Evolutionary conservation across 108 stramenopile species (phyloP).

Genomic region (Skeletonema tropicum): DNA sequence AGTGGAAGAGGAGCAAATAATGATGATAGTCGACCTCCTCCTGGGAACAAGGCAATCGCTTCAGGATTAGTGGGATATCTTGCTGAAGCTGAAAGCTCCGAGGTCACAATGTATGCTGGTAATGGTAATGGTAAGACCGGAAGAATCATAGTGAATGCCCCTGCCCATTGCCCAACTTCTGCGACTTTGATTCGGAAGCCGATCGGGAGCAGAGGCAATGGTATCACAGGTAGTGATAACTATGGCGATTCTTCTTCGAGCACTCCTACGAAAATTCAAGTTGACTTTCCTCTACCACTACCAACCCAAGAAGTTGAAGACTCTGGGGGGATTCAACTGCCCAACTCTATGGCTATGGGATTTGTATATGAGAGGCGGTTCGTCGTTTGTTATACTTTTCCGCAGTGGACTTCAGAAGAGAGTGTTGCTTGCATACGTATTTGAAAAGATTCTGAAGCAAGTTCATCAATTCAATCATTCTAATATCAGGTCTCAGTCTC

Average conservation of each 20-base stretch:
- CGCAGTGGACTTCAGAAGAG: conserved; percentile 32
- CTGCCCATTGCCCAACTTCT: conserved; percentile 52
- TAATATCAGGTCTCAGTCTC: no score
- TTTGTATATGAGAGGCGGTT: conserved; percentile 17
- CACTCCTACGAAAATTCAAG: no score
- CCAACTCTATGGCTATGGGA: conserved; percentile 49
- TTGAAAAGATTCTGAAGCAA: no score
- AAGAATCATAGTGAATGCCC: conserved; percentile 39
- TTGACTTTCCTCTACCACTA: background rate
- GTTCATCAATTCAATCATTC: no score
- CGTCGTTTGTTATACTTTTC: conserved; percentile 32
- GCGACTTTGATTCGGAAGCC: conserved; percentile 29
- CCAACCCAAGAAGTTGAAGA: conserved; percentile 30
- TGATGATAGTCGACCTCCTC: conserved; percentile 14
- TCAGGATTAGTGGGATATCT: conserved; percentile 8
- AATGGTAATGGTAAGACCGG: no score
- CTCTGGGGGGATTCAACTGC: conserved; percentile 42
- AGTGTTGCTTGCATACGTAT: background rate
- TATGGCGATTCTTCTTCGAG: background rate
- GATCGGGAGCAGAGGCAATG: conserved; percentile 36
- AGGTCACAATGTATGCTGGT: conserved; percentile 44
- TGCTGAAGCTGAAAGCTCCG: conserved; percentile 51
- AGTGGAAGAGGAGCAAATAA: background rate
- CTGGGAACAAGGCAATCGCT: conserved; percentile 14
- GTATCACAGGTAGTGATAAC: background rate